These are phyloP conservation scores for Chytriomyces sp. DNA, from an alignment of 192 early-diverging fungal genomes.

Conservation along the genomic window DNA sequence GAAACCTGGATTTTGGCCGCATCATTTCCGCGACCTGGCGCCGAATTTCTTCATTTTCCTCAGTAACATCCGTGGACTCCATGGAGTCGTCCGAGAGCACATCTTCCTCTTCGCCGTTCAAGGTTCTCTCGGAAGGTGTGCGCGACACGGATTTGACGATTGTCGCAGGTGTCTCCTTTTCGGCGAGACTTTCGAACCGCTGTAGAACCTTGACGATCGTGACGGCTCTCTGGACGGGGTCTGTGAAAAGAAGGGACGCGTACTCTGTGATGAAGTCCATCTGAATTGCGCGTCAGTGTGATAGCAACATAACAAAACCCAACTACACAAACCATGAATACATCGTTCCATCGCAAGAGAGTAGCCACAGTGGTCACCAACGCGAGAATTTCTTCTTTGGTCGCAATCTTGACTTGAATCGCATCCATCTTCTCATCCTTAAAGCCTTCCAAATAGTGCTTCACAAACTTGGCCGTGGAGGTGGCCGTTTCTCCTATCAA, in stretches of 20 bases:
- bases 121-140: background rate
- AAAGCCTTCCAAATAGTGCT: slow-evolving; percentile 18
- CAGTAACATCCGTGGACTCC: background rate
- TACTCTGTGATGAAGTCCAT: slow-evolving; percentile 20
- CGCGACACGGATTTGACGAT: background rate
- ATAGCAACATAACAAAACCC: background rate
- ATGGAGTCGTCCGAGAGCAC: background rate
- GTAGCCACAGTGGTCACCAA: background rate
- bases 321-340: slow-evolving; percentile 8
- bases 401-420: background rate
- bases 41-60: slow-evolving; percentile 7
- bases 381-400: slow-evolving; percentile 1
- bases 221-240: background rate
- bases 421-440: background rate
- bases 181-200: background rate
- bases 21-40: background rate
- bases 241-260: background rate
- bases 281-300: background rate
- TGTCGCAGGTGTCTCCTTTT: background rate
- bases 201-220: background rate
- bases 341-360: slow-evolving; percentile 16
- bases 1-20: background rate
- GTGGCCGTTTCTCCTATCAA: slow-evolving; percentile 33
- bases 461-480: slow-evolving; percentile 21
- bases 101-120: slow-evolving; percentile 15